phyloP scores from a whole-genome alignment of 208 protist genomes.

The Angomonas deanei region DNA sequence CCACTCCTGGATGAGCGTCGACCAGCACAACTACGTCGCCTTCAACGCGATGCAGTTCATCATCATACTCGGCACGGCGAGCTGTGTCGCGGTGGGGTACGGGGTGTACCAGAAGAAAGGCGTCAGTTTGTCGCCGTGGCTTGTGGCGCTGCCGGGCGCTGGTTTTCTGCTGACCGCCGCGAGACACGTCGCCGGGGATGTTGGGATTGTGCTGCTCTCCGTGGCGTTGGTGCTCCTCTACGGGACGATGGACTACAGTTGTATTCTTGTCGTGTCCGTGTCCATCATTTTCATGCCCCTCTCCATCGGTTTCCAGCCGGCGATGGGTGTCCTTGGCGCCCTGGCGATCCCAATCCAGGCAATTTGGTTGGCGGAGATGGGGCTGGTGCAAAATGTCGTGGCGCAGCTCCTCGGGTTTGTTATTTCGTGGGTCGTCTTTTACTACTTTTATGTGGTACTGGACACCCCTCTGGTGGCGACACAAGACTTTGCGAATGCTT shows the following conservation, averaged over 20 bases:
- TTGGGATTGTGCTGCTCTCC: background rate
- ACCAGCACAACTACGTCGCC: background rate
- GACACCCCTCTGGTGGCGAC: background rate
- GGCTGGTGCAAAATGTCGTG: background rate
- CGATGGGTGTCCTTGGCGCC: background rate
- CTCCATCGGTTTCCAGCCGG: slow-evolving; percentile 3
- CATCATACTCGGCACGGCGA: background rate
- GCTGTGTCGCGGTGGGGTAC: background rate
- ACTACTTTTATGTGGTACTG: background rate
- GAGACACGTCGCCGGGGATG: background rate
- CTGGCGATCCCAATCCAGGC: background rate
- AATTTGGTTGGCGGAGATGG: background rate
- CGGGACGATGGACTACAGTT: background rate
- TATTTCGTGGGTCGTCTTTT: background rate
- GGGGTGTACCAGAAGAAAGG: background rate
- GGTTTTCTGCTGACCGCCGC: background rate
- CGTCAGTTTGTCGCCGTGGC: background rate
- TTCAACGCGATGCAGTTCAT: slow-evolving; percentile 7
- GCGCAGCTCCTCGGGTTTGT: background rate
- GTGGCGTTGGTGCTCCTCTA: background rate
- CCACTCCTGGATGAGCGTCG: background rate
- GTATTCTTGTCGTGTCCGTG: background rate
- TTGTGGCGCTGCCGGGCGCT: background rate
- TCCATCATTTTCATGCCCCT: background rate
- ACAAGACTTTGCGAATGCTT: background rate